A percentile compares a stretch with the other conserved stretches of the same genome.
These are phyloP conservation scores for Nemania sp. DNA, from an alignment of 2,329 filamentous ascomycete species.

Conservation along the genomic window DNA sequence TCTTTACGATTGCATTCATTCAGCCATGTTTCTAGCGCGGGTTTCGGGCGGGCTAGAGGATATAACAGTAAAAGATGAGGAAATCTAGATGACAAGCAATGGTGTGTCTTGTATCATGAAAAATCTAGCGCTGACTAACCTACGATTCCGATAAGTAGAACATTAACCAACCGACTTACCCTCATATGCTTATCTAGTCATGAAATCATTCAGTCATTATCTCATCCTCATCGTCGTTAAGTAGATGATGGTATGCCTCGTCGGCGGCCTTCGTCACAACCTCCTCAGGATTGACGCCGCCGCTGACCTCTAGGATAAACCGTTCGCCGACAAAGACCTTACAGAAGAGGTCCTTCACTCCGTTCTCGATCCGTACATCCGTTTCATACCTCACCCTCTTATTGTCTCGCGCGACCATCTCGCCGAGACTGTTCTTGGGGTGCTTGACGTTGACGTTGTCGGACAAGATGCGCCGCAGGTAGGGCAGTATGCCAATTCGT, in stretches of 20 bases:
- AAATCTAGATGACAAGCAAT: too few species aligned
- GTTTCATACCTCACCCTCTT: conserved; percentile 60
- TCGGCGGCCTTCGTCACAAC: conserved; percentile 61
- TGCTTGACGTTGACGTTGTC: conserved; percentile 62
- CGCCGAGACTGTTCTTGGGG: conserved; percentile 71
- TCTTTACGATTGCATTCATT: too few species aligned
- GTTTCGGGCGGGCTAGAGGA: too few species aligned
- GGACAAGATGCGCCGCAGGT: conserved; percentile 64
- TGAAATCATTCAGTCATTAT: conserved; percentile 9
- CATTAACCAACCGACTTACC: not conserved
- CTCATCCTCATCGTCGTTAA: conserved; percentile 3
- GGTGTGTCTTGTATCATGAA: too few species aligned
- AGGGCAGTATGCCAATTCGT: conserved; percentile 66
- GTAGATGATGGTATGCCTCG: conserved; percentile 43
- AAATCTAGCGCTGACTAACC: too few species aligned
- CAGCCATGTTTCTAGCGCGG: too few species aligned
- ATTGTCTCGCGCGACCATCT: conserved; percentile 51
- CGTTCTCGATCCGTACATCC: conserved; percentile 35
- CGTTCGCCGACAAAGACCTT: conserved; percentile 54
- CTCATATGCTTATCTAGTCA: not conserved
- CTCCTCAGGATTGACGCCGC: conserved; percentile 56
- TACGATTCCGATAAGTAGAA: not conserved
- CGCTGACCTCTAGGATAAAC: conserved; percentile 50
- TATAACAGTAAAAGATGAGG: too few species aligned
- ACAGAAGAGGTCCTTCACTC: conserved; percentile 44